phyloP scores from a whole-genome alignment of 2,329 filamentous ascomycete species.

The Pseudonectria buxi region DNA sequence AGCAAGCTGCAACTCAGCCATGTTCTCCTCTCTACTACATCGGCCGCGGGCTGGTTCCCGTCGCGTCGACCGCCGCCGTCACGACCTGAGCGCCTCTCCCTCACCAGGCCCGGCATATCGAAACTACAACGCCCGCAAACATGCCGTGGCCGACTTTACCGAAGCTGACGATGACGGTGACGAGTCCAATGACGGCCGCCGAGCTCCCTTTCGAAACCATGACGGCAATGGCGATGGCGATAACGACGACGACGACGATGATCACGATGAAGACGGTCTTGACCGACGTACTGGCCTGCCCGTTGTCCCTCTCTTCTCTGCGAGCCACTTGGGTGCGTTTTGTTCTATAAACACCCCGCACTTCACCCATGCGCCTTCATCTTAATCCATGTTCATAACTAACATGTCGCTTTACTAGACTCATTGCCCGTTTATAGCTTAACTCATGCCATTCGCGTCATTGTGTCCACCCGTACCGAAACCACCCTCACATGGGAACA shows the following conservation, averaged over 20 bases:
- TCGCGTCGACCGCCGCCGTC: conserved; percentile 23
- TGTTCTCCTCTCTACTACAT: conserved; percentile 33
- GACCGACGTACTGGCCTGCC: conserved; percentile 25
- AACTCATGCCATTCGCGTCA: conserved; percentile 80
- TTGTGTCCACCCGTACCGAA: conserved; percentile 80
- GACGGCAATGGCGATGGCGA: conserved; percentile 41
- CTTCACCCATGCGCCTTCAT: conserved; percentile 51
- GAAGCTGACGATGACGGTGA: conserved; percentile 52
- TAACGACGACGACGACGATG: conserved; percentile 43
- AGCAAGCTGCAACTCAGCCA: conserved; percentile 18
- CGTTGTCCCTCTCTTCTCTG: conserved; percentile 71
- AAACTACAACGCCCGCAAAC: conserved; percentile 28
- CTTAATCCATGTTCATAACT: neutral
- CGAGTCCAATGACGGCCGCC: conserved; percentile 33
- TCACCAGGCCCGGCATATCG: conserved; percentile 25
- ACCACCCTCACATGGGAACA: conserved; percentile 94
- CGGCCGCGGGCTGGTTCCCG: conserved; percentile 27
- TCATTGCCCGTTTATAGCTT: conserved; percentile 82
- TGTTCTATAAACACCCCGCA: neutral
- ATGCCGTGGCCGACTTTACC: conserved; percentile 59
- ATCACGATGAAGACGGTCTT: conserved; percentile 26
- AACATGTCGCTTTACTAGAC: conserved; percentile 44
- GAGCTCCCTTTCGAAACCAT: conserved; percentile 9
- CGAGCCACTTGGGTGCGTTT: conserved; percentile 62
- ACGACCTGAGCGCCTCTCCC: conserved; percentile 23